These are phyloP conservation scores for Aspergillus coremiiformis DNA, from an alignment of 495 filamentous ascomycete species.

Conservation along the genomic window DNA sequence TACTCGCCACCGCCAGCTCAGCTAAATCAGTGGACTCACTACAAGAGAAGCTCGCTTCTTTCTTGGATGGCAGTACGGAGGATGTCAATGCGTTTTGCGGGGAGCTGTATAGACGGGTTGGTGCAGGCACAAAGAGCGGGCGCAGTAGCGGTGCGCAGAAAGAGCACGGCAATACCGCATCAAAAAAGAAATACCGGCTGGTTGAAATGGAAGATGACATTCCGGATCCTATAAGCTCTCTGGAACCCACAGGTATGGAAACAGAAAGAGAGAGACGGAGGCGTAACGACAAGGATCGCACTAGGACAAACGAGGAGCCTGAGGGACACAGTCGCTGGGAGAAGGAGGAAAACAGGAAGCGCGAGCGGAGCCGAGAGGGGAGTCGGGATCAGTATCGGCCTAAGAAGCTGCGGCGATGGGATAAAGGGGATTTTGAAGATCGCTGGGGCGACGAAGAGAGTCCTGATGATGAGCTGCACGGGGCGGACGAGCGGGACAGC, in stretches of 20 bases:
- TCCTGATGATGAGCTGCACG: slow-evolving; percentile 32
- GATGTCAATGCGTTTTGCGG: slow-evolving; percentile 46
- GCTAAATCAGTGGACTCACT: slow-evolving; percentile 46
- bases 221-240: slow-evolving; percentile 20
- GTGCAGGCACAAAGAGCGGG: slow-evolving; percentile 17
- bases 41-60: slow-evolving; percentile 46
- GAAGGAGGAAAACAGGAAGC: slow-evolving; percentile 33
- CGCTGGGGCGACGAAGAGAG: slow-evolving; percentile 75
- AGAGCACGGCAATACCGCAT: slow-evolving; percentile 10
- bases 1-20: slow-evolving; percentile 51
- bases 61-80: slow-evolving; percentile 45
- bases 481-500: slow-evolving; percentile 24
- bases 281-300: slow-evolving; percentile 41
- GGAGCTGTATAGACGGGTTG: slow-evolving; percentile 45
- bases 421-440: slow-evolving; percentile 56
- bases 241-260: slow-evolving; percentile 46
- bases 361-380: slow-evolving; percentile 38
- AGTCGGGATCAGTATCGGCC: slow-evolving; percentile 42
- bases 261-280: slow-evolving; percentile 39
- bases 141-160: slow-evolving; percentile 9
- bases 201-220: slow-evolving; percentile 77
- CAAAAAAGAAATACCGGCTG: slow-evolving; percentile 67
- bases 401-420: slow-evolving; percentile 48
- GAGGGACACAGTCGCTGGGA: slow-evolving; percentile 22
- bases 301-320: slow-evolving; percentile 29